Base-by-base conservation (phyloP, 2,329 filamentous ascomycete genomes). In the Stemphylium lycopersici region DNA sequence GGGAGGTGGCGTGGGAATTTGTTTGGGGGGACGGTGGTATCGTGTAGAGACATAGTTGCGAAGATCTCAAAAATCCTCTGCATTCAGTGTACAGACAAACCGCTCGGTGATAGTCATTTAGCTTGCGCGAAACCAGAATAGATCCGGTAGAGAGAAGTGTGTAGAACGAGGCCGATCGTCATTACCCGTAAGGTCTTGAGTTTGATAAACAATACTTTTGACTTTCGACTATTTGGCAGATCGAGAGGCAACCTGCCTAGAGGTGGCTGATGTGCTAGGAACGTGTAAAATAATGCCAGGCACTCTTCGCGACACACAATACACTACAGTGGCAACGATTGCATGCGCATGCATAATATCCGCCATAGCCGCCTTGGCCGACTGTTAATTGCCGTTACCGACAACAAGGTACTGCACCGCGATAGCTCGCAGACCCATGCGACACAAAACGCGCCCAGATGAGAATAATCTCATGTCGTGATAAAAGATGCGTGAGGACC, bases 1-100 rank as follows among this genome's bases (percentile, higher is more conserved):
- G 58, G 15, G 31, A 39, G 3, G 44, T 50, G 1, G 47, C 62
- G 18, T 66, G 62, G 62, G 67, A 63, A 41, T 68, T 71, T 15
- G 42, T 63, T 1, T 68, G 67, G 22, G 6, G 22, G 5, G 6
- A 24, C 63, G 57, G 48, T 13, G 32, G 29, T 32, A 16, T 20
- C 16, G 44, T 36, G 29, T 31, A 12, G 12, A 16, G n/a, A n/a
- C n/a, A n/a, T n/a, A n/a, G n/a, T n/a, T n/a, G n/a, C n/a, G n/a
- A n/a, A n/a, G n/a, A n/a, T n/a, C n/a, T n/a, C n/a, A n/a, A n/a
- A n/a, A n/a, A n/a, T n/a, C n/a, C n/a, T n/a, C n/a, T n/a, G n/a
- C n/a, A n/a, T n/a, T n/a, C n/a, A n/a, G n/a, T n/a, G n/a, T n/a
- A n/a, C n/a, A n/a, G n/a, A n/a, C n/a, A n/a, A n/a, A n/a, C n/a